These are phyloP conservation scores for Aspergillus taichungensis DNA, from an alignment of 495 filamentous ascomycete genomes.

Conservation along the genomic window DNA sequence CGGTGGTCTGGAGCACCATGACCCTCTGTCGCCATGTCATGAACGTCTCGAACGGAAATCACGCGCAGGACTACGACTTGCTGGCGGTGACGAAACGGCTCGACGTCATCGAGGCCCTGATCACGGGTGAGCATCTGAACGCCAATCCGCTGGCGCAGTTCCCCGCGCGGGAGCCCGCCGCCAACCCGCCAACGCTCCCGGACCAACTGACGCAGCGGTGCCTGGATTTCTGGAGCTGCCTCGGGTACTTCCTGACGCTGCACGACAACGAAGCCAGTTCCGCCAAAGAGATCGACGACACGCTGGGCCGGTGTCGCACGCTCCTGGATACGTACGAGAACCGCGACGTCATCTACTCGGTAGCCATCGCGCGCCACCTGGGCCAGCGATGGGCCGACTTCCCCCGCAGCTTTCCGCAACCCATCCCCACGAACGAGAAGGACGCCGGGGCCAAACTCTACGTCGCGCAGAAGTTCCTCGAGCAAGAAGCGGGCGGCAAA, in stretches of 20 bases:
- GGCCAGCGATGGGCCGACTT: constrained; percentile 58
- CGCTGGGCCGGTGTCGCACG: constrained; percentile 50
- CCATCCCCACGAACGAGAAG: constrained; percentile 56
- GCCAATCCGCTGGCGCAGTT: constrained; percentile 46
- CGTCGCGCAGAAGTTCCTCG: constrained; percentile 75
- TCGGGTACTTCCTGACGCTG: constrained; percentile 63
- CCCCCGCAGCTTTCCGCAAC: constrained; percentile 47
- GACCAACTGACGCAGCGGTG: constrained; percentile 51
- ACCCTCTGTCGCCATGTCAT: constrained; percentile 37
- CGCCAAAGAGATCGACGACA: constrained; percentile 53
- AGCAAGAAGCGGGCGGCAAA: constrained; percentile 58
- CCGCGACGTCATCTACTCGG: constrained; percentile 85
- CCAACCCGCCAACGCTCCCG: constrained; percentile 30
- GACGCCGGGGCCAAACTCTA: constrained; percentile 64
- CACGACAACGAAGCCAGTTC: constrained; percentile 52
- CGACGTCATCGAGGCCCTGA: constrained; percentile 62
- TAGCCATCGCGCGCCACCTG: constrained; percentile 68
- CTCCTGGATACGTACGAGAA: constrained; percentile 74
- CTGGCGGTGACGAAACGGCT: constrained; percentile 57
- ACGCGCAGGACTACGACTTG: constrained; percentile 43
- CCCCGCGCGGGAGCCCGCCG: constrained; percentile 31
- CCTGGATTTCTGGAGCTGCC: constrained; percentile 69
- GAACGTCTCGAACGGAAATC: constrained; percentile 27
- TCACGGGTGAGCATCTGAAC: constrained; percentile 58
- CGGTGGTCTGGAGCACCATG: constrained; percentile 63